phyloP scores from a whole-genome alignment of 306 rosid genomes.

The Corylus avellana region DNA sequence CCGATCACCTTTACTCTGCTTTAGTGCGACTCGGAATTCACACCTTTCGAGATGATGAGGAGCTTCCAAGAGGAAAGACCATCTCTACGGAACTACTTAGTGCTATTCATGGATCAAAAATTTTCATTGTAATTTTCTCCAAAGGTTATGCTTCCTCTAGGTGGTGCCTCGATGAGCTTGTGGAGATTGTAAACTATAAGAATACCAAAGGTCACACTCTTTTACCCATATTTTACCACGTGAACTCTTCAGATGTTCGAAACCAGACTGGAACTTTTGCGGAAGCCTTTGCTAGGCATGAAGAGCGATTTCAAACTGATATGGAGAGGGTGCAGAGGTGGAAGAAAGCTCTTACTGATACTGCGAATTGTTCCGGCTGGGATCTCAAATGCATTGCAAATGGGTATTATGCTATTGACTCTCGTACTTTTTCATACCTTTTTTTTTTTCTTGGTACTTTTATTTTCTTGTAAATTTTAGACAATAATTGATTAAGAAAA shows the following conservation, averaged over 20 bases:
- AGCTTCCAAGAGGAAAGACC: not conserved
- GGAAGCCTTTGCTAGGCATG: no score
- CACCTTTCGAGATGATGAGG: not conserved
- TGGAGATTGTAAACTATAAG: not conserved
- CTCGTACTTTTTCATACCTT: no score
- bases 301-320: no score
- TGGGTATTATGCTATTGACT: constrained; percentile 1
- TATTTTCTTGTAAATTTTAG: no score
- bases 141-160: not conserved
- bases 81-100: not conserved
- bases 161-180: constrained; percentile 18
- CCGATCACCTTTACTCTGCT: not conserved
- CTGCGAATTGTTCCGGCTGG: not conserved
- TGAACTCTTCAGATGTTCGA: no score
- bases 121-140: not conserved
- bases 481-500: no score
- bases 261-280: no score
- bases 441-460: no score
- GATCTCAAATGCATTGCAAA: not conserved
- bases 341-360: no score
- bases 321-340: constrained; percentile 6
- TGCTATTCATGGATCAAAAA: not conserved
- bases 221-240: not conserved
- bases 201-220: not conserved
- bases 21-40: not conserved